Conservation (phyloP, 2,329 filamentous ascomycete genomes). For the Metarhizium robertsii region DNA sequence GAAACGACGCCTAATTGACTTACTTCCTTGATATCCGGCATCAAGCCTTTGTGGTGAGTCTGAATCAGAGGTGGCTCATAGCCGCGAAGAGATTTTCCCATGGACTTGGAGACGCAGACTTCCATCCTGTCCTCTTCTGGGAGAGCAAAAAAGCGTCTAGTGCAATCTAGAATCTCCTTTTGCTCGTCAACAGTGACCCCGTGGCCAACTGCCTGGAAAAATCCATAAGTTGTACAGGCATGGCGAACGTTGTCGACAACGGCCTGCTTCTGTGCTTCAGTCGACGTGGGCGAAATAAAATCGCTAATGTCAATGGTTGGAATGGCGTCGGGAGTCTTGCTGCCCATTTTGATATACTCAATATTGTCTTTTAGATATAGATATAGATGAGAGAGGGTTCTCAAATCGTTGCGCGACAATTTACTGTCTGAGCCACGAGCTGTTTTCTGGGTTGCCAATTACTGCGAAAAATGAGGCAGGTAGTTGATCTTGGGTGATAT, state of each 20-base stretch:
- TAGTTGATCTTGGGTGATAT: neutral
- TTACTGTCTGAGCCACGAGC: neutral
- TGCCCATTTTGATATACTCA: constrained; percentile 1
- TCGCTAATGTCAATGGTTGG: constrained; percentile 20
- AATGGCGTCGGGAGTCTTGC: constrained; percentile 8
- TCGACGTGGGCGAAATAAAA: constrained; percentile 11
- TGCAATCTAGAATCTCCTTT: constrained; percentile 12
- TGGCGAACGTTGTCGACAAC: constrained; percentile 17
- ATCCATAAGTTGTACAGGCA: constrained; percentile 19
- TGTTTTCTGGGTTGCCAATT: neutral
- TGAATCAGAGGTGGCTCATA: constrained; percentile 19
- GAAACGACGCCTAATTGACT: neutral
- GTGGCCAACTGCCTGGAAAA: constrained; percentile 22
- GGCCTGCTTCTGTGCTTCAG: constrained; percentile 9
- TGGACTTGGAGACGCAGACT: constrained; percentile 16
- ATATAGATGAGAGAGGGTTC: neutral
- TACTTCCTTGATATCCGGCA: constrained; percentile 14
- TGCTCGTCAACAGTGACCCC: constrained; percentile 15
- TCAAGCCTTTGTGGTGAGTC: constrained; percentile 17
- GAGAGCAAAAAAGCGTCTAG: constrained; percentile 16
- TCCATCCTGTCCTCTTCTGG: constrained; percentile 17
- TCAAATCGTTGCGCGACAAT: too few species aligned
- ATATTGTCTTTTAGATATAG: neutral
- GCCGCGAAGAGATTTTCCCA: constrained; percentile 19
- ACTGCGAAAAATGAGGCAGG: neutral